Evolutionary conservation across 2,329 filamentous ascomycete genomes (phyloP).

Genomic region (Aspergillus japonicus): DNA sequence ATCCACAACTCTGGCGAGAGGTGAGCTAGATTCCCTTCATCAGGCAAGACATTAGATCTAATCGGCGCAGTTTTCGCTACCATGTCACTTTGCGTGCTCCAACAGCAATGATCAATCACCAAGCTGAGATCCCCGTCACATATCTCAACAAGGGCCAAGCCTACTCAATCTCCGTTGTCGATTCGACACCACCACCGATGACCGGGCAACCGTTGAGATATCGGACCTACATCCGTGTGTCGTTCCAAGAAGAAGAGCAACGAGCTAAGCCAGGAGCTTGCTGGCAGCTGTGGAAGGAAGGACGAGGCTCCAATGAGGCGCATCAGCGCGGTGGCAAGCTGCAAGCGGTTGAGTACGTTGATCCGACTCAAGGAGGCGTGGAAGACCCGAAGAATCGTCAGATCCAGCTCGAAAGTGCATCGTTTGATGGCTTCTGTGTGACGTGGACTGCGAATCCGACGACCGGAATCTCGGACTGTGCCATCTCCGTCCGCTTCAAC

Average conservation of each 20-base stretch:
- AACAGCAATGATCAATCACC: slow-evolving; percentile 86
- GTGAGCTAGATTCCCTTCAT: slow-evolving; percentile 27
- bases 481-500: slow-evolving; percentile 91
- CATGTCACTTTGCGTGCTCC: slow-evolving; percentile 88
- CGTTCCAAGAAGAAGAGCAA: slow-evolving; percentile 95
- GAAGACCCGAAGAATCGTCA: slow-evolving; percentile 59
- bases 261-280: slow-evolving; percentile 76
- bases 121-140: slow-evolving; percentile 91
- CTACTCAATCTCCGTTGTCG: slow-evolving; percentile 80
- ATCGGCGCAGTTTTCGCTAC: slow-evolving; percentile 68
- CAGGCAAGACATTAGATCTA: slow-evolving; percentile 11
- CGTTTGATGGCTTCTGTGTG: slow-evolving; percentile 92
- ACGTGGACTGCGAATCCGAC: slow-evolving; percentile 72
- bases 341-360: slow-evolving; percentile 93
- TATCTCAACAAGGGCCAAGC: slow-evolving; percentile 98
- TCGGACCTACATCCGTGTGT: slow-evolving; percentile 89
- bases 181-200: slow-evolving; percentile 66
- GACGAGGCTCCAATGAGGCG: slow-evolving; percentile 89
- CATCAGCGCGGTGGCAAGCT: slow-evolving; percentile 90
- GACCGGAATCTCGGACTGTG: slow-evolving; percentile 71
- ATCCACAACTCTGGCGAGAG: slow-evolving; percentile 53
- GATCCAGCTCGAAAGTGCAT: slow-evolving; percentile 70
- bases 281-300: slow-evolving; percentile 95
- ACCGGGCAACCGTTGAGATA: slow-evolving; percentile 66
- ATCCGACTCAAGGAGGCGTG: slow-evolving; percentile 56